These are phyloP conservation scores for Plasmopara viticola DNA, from an alignment of 352 stramenopile species.

Conservation along the genomic window DNA sequence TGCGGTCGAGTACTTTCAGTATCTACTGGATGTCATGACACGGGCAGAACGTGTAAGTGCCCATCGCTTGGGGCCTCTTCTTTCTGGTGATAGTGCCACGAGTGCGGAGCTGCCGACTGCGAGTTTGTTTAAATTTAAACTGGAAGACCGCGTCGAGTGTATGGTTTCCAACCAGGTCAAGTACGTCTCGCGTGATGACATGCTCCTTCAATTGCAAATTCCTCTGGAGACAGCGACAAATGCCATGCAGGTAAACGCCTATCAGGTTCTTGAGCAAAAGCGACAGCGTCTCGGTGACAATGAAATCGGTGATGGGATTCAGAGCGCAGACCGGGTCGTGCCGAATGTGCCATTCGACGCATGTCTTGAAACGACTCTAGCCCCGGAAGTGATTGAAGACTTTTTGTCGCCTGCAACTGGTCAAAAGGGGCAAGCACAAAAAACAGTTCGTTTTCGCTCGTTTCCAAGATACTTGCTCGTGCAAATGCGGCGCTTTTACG, in stretches of 20 bases:
- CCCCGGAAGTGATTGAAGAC: constrained; percentile 89
- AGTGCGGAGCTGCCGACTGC: constrained; percentile 54
- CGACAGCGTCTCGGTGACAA: constrained; percentile 77
- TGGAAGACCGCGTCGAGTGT: constrained; percentile 81
- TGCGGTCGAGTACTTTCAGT: constrained; percentile 95
- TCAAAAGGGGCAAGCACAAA: constrained; percentile 72
- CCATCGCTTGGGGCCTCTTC: constrained; percentile 41
- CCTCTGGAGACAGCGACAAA: constrained; percentile 84
- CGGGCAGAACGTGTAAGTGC: constrained; percentile 64
- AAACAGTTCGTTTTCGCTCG: constrained; percentile 85
- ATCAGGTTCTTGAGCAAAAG: constrained; percentile 83
- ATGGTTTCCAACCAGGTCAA: constrained; percentile 78
- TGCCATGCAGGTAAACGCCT: constrained; percentile 75
- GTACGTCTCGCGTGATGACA: constrained; percentile 79
- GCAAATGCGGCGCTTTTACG: constrained; percentile 95
- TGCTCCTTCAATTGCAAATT: constrained; percentile 81
- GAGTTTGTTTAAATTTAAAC: constrained; percentile 91
- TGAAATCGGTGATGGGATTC: constrained; percentile 23
- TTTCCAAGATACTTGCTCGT: constrained; percentile 97
- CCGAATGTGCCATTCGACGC: constrained; percentile 91
- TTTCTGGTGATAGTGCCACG: constrained; percentile 27
- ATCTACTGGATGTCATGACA: constrained; percentile 92
- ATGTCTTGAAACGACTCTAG: constrained; percentile 91
- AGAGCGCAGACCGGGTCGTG: constrained; percentile 70
- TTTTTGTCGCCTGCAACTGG: constrained; percentile 73